A percentile compares a stretch with the other conserved stretches of the same genome.
Evolutionary conservation across 306 rosid genomes (phyloP).

Genomic region (Fragaria nilgerrensis): DNA sequence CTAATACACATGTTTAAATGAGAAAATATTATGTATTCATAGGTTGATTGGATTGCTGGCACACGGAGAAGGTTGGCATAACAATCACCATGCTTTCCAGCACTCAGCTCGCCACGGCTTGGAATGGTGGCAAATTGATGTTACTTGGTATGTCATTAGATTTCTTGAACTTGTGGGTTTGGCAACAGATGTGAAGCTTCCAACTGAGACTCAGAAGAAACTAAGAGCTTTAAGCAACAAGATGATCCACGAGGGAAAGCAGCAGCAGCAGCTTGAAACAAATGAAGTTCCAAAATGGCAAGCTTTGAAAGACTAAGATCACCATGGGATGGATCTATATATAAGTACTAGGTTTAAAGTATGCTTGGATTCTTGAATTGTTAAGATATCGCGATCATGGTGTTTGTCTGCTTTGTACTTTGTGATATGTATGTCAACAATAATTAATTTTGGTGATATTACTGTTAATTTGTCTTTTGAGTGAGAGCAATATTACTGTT

Average conservation of each 20-base stretch:
- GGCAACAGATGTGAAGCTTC: slow-evolving; percentile 71
- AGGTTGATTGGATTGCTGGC: slow-evolving; percentile 79
- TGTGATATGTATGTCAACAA: too few species aligned
- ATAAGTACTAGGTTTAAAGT: too few species aligned
- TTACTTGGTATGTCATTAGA: slow-evolving; percentile 71
- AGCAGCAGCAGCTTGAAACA: not conserved
- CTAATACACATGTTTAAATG: not conserved
- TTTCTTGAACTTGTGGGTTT: slow-evolving; percentile 66
- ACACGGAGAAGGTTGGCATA: slow-evolving; percentile 96
- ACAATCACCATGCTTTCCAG: slow-evolving; percentile 91
- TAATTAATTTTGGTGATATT: too few species aligned
- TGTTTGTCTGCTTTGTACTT: too few species aligned
- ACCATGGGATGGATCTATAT: too few species aligned
- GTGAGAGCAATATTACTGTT: too few species aligned
- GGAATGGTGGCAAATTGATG: slow-evolving; percentile 91
- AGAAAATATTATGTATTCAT: not conserved
- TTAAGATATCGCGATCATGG: too few species aligned
- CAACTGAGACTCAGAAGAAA: slow-evolving; percentile 57
- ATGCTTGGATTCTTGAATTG: too few species aligned
- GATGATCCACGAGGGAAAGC: not conserved
- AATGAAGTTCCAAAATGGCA: not conserved
- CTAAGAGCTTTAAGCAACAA: slow-evolving; percentile 20
- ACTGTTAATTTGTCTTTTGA: too few species aligned
- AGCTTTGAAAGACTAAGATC: not conserved
- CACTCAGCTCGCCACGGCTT: slow-evolving; percentile 84